Percentiles rank a stretch among this genome's conserved stretches.
Evolutionary conservation across 2,329 filamentous ascomycete genomes (phyloP).

Genomic region (Ophiostoma tasmaniense): DNA sequence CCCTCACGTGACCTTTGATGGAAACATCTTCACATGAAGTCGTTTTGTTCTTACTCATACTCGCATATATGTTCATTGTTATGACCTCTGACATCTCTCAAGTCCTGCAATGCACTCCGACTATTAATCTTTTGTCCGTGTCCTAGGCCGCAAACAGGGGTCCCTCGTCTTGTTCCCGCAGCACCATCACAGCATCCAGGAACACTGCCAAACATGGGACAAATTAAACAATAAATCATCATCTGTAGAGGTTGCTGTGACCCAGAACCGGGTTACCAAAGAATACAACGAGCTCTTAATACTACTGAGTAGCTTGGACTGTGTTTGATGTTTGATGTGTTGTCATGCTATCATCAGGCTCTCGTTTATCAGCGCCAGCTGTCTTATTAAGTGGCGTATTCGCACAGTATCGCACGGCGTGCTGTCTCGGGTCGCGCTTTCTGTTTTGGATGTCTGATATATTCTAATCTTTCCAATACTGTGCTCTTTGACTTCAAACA

Average conservation of each 20-base stretch:
- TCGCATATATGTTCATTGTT: no score
- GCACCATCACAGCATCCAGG: not conserved
- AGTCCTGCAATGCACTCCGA: not conserved
- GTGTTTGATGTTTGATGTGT: not conserved
- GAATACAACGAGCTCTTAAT: not conserved
- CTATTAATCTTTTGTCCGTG: not conserved
- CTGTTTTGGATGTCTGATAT: not conserved
- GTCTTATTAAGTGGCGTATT: not conserved
- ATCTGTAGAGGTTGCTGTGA: not conserved
- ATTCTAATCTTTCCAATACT: not conserved
- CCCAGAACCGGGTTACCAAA: not conserved
- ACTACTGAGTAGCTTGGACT: not conserved
- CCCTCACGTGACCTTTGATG: no score
- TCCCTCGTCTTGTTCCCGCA: conserved; percentile 5
- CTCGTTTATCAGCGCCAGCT: not conserved
- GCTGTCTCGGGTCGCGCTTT: not conserved
- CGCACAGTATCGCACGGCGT: not conserved
- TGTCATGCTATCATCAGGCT: not conserved
- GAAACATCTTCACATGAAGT: no score
- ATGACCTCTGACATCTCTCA: not conserved
- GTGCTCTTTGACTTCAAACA: not conserved
- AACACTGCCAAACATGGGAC: not conserved
- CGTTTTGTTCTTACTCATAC: no score
- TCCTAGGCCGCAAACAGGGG: conserved; percentile 2
- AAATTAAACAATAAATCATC: not conserved